Evolutionary conservation across 164 flowering plant genomes (phyloP).

Genomic region (Kalanchoe fedtschenkoi): DNA sequence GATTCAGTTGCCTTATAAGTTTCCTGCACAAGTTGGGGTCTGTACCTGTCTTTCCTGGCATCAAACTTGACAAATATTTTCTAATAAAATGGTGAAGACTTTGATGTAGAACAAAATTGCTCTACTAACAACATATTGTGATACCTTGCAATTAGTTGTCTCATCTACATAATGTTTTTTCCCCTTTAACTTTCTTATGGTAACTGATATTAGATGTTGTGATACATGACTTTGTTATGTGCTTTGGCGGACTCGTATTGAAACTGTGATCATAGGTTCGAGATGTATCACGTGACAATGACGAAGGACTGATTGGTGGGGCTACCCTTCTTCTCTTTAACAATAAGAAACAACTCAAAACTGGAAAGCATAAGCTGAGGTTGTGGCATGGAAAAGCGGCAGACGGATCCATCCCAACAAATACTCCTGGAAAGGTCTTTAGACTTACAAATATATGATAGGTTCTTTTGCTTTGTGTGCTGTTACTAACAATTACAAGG

Average conservation of each 20-base stretch:
- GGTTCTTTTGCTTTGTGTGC: not conserved
- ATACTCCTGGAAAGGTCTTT: conserved; percentile 92
- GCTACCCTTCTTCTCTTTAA: conserved; percentile 91
- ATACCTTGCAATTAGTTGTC: too few species aligned
- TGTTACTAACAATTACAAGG: not conserved
- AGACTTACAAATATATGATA: not conserved
- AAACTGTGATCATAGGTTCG: conserved; percentile 46
- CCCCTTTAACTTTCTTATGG: not conserved
- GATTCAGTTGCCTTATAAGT: not conserved
- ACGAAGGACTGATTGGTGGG: conserved; percentile 80
- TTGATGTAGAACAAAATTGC: not conserved
- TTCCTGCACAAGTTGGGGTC: not conserved
- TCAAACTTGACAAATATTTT: not conserved
- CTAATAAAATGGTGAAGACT: not conserved
- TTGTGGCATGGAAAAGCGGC: conserved; percentile 89
- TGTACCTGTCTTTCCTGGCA: not conserved
- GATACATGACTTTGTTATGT: not conserved
- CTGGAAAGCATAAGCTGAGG: conserved; percentile 92
- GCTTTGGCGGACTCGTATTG: not conserved
- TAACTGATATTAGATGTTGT: not conserved
- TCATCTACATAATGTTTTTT: too few species aligned
- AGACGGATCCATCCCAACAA: conserved; percentile 80
- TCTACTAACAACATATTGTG: not conserved
- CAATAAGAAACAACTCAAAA: conserved; percentile 81
- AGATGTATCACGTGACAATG: conserved; percentile 83